phyloP scores from a whole-genome alignment of 208 protist species.

The Pavlovales sp. region DNA sequence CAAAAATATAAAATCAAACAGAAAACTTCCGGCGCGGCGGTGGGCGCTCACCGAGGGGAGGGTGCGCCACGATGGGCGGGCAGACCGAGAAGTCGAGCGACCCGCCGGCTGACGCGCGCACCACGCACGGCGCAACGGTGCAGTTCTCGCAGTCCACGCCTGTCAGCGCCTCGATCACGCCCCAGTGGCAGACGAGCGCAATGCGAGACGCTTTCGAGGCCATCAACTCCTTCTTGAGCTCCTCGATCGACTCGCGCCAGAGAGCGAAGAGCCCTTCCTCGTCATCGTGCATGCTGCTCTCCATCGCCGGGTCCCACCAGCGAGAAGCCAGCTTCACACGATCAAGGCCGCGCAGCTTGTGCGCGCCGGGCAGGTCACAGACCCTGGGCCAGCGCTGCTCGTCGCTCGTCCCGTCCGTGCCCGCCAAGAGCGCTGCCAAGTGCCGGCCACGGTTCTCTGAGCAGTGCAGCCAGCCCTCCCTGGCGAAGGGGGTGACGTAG shows the following conservation, averaged over 20 bases:
- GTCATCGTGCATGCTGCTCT: not conserved
- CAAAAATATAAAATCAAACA: too few species aligned
- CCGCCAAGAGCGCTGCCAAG: not conserved
- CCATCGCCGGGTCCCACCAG: not conserved
- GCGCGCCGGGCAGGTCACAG: not conserved
- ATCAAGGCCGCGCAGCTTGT: not conserved
- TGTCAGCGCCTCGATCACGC: not conserved
- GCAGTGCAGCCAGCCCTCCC: not conserved
- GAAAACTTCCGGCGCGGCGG: too few species aligned
- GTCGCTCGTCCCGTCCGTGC: not conserved
- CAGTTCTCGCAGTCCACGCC: not conserved
- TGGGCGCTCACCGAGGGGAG: too few species aligned
- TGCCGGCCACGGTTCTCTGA: not conserved
- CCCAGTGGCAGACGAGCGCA: not conserved
- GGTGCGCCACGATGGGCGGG: too few species aligned
- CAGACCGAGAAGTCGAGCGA: too few species aligned
- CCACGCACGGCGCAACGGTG: not conserved
- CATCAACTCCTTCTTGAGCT: not conserved
- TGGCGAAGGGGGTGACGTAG: not conserved
- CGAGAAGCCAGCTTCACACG: not conserved
- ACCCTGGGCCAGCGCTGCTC: not conserved
- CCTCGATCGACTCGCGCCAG: not conserved
- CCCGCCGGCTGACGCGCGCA: too few species aligned
- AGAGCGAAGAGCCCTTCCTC: not conserved
- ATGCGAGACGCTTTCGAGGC: not conserved